Evolutionary conservation across 352 stramenopile genomes (phyloP), one percentile per base, ranked within the genome.

Genomic region (Globisporangium acanthophoron): DNA sequence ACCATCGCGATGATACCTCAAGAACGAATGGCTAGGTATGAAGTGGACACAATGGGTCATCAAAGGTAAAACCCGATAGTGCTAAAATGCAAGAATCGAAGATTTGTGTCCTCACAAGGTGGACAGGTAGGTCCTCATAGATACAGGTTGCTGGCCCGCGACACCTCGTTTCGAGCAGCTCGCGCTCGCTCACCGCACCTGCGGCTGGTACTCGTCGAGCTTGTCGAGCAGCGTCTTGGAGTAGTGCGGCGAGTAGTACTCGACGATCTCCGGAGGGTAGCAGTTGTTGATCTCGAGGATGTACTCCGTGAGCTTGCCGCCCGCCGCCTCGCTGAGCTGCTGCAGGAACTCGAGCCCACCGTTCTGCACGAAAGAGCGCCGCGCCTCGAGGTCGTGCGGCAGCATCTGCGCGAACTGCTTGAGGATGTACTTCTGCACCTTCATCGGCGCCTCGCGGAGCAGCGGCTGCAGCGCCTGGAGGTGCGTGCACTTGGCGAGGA

Each of bases 241-340:
- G 74, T 98, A 98, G 64, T 97, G 96, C 29, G 92, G 92, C 56
- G 88, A 97, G 74, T 98, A 98, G 67, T 98, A 98, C 72, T 98
- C 90, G 51, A 98, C 94, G 52, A 98, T 97, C 66, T 98, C 94
- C 0, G 91, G 90, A 18, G 94, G 94, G 69, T 98, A 98, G 72
- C 92, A 98, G 53, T 91, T 96, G 80, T 98, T 98, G 75, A 98
- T 98, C 61, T 96, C 84, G 59, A 94, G 70, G 59, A 98, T 98
- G 72, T 96, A 97, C 66, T 98, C 92, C 7, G 85, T 95, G 40
- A 98, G 79, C 61, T 98, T 98, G n/a, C 91, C 90, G 7, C 83
- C 87, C 1, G 90, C 90, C 3, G 75, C 89, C 64, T 97, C 92
- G 37, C 92, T 93, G 29, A 98, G 80, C 50, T 97, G 87, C 65